phyloP scores from a whole-genome alignment of 257 asterid species.

The Coffea canephora region DNA sequence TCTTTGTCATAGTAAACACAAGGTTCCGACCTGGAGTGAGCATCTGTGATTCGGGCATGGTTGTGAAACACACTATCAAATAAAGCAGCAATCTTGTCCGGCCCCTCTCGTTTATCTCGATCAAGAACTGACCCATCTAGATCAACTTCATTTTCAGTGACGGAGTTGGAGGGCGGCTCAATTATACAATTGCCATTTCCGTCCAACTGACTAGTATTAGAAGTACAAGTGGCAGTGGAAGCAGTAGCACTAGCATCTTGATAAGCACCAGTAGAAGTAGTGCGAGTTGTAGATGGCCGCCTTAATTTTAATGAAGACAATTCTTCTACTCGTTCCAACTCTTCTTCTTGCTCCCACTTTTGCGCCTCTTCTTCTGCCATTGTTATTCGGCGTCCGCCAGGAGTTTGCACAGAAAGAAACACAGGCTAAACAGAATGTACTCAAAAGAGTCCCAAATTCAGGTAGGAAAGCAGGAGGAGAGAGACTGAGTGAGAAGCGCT shows the following conservation, averaged over 20 bases:
- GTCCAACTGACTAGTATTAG: neutral
- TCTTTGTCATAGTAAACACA: conserved; percentile 55
- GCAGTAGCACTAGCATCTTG: neutral
- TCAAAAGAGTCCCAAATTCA: neutral
- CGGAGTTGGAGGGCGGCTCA: conserved; percentile 1
- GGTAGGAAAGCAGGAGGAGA: neutral
- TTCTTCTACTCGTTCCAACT: conserved; percentile 36
- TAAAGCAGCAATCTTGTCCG: conserved; percentile 10
- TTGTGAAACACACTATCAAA: conserved; percentile 25
- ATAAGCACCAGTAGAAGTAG: neutral
- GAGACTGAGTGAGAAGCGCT: neutral
- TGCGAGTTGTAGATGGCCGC: conserved; percentile 32
- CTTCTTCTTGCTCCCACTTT: conserved; percentile 30
- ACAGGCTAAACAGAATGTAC: neutral
- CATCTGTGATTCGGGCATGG: conserved; percentile 29
- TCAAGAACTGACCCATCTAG: conserved; percentile 24
- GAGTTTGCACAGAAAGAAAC: neutral
- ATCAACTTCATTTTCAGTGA: conserved; percentile 28
- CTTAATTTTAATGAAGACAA: conserved; percentile 34
- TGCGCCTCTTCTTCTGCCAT: conserved; percentile 47
- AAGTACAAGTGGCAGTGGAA: too few species aligned
- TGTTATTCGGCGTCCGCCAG: neutral
- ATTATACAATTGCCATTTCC: conserved; percentile 20
- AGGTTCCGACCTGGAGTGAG: conserved; percentile 24
- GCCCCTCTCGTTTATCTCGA: conserved; percentile 3